Evolutionary conservation across 2,329 filamentous ascomycete species (phyloP).

Genomic region (Aspergillus arachidicola): DNA sequence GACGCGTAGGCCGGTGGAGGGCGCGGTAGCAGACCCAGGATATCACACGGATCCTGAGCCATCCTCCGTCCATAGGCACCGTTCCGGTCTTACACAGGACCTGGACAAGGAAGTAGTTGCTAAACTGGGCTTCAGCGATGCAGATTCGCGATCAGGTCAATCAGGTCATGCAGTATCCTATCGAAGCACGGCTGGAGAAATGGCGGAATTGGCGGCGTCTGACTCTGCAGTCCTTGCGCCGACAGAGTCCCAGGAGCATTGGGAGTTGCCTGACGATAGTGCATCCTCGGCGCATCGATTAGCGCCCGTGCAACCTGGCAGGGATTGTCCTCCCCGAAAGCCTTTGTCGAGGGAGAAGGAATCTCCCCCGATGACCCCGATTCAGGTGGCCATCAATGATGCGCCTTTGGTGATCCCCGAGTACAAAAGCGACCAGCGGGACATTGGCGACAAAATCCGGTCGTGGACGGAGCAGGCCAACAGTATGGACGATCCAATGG

Average conservation of each 20-base stretch:
- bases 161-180: not conserved
- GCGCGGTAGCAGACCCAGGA: not conserved
- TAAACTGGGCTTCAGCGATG: not conserved
- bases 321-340: constrained; percentile 5
- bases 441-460: not conserved
- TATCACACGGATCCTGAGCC: not conserved
- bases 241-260: not conserved
- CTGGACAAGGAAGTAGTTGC: constrained; percentile 1
- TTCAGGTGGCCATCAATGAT: constrained; percentile 2
- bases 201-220: not conserved
- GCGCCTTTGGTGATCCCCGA: constrained; percentile 1
- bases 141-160: not conserved
- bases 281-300: not conserved
- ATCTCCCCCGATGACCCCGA: not conserved
- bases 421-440: not conserved
- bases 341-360: not conserved
- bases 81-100: not conserved
- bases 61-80: not conserved
- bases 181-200: not conserved
- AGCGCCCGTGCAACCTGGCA: not conserved
- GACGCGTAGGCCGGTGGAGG: not conserved
- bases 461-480: constrained; percentile 1
- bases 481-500: not conserved
- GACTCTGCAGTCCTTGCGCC: not conserved
- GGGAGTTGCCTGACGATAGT: not conserved